phyloP scores from a whole-genome alignment of 2,329 filamentous ascomycete species.

The Ophiobolus disseminans region DNA sequence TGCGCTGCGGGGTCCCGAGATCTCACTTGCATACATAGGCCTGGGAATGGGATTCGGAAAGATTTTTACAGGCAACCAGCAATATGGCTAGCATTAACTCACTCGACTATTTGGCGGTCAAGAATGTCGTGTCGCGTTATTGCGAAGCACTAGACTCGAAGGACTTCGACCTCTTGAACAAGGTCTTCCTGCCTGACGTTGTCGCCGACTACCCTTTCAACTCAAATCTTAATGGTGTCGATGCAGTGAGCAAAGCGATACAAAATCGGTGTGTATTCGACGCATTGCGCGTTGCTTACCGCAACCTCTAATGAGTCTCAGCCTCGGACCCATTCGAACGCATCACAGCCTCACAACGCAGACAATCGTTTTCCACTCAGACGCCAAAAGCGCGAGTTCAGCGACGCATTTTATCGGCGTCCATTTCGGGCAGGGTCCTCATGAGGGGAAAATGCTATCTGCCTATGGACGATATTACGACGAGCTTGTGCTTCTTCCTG shows the following conservation, averaged over 20 bases:
- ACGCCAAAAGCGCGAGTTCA: slow-evolving; percentile 42
- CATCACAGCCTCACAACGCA: slow-evolving; percentile 55
- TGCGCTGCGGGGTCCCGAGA: slow-evolving; percentile 3
- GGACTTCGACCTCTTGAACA: slow-evolving; percentile 45
- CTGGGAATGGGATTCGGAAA: no score
- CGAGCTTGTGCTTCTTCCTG: slow-evolving; percentile 39
- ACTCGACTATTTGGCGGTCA: slow-evolving; percentile 48
- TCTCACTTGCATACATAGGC: no score
- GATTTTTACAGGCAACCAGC: no score
- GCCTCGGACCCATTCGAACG: slow-evolving; percentile 50
- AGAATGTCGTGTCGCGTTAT: slow-evolving; percentile 52
- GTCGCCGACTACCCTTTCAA: slow-evolving; percentile 52
- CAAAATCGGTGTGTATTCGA: slow-evolving; percentile 34
- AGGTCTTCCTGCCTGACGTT: slow-evolving; percentile 52
- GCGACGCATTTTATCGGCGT: slow-evolving; percentile 53
- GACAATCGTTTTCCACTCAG: slow-evolving; percentile 41
- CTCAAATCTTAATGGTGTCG: slow-evolving; percentile 40
- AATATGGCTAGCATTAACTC: slow-evolving; percentile 28
- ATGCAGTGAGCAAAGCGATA: slow-evolving; percentile 44
- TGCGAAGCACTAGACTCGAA: slow-evolving; percentile 55
- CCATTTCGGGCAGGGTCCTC: slow-evolving; percentile 54
- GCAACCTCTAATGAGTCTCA: slow-evolving; percentile 13
- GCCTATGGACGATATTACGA: slow-evolving; percentile 54
- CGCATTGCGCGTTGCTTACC: neutral
- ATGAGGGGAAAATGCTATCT: slow-evolving; percentile 50